These are phyloP conservation scores for Candida peoriensis DNA, from an alignment of 805 yeast species.

Conservation along the genomic window DNA sequence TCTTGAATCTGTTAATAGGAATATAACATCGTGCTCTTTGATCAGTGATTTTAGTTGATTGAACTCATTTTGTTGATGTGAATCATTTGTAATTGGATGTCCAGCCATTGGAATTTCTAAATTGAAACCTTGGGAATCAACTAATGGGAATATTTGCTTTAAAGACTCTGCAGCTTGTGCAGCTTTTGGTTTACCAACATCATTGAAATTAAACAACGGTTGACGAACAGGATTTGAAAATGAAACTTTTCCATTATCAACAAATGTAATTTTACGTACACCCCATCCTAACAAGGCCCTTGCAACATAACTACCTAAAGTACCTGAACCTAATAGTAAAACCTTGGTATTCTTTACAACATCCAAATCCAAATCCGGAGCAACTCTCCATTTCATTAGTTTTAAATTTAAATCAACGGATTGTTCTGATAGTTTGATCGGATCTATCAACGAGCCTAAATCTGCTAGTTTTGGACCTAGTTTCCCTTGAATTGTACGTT, in stretches of 20 bases:
- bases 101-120: slow-evolving; percentile 96
- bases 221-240: slow-evolving; percentile 96
- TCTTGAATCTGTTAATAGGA: slow-evolving; percentile 85
- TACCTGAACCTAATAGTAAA: slow-evolving; percentile 90
- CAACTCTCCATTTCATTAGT: slow-evolving; percentile 95
- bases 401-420: slow-evolving; percentile 88
- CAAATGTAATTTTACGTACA: slow-evolving; percentile 75
- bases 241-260: slow-evolving; percentile 85
- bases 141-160: slow-evolving; percentile 73
- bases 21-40: slow-evolving; percentile 67
- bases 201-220: slow-evolving; percentile 77
- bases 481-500: slow-evolving; percentile 66
- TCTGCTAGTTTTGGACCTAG: slow-evolving; percentile 82
- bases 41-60: slow-evolving; percentile 48
- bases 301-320: slow-evolving; percentile 88
- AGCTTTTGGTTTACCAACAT: slow-evolving; percentile 77
- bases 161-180: slow-evolving; percentile 68
- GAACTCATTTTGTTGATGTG: slow-evolving; percentile 44
- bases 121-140: slow-evolving; percentile 53
- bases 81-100: slow-evolving; percentile 66
- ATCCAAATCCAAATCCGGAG: slow-evolving; percentile 75
- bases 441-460: slow-evolving; percentile 75
- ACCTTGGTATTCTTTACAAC: slow-evolving; percentile 55
- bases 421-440: slow-evolving; percentile 77
- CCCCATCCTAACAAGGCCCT: slow-evolving; percentile 95